Evolutionary conservation across 2,329 filamentous ascomycete genomes (phyloP).

Genomic region (Phymatotrichopsis omnivora): DNA sequence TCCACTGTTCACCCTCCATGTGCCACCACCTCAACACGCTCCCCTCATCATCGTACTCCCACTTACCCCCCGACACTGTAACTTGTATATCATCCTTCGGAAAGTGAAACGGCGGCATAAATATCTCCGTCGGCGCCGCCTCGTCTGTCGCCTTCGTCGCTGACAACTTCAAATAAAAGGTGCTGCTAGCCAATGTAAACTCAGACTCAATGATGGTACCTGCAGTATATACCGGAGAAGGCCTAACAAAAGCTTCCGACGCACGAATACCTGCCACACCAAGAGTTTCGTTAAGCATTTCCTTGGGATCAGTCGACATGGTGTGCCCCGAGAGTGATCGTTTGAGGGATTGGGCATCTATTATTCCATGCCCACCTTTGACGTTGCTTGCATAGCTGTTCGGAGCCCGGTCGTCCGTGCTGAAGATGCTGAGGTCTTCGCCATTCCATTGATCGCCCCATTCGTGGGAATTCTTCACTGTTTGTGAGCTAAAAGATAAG

Average conservation of each 20-base stretch:
- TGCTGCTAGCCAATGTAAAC: conserved; percentile 72
- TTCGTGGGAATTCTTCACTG: conserved; percentile 63
- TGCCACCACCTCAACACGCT: conserved; percentile 92
- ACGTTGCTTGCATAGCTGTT: conserved; percentile 27
- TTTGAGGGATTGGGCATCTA: conserved; percentile 68
- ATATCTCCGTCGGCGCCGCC: conserved; percentile 66
- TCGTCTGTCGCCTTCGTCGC: conserved; percentile 51
- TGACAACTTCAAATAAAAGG: conserved; percentile 61
- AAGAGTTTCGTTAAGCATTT: conserved; percentile 32
- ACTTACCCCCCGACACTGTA: conserved; percentile 74
- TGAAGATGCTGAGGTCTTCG: conserved; percentile 87
- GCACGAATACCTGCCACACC: conserved; percentile 64
- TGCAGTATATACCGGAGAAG: conserved; percentile 64
- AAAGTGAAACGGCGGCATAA: conserved; percentile 87
- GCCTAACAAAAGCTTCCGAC: conserved; percentile 85
- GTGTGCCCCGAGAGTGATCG: conserved; percentile 57
- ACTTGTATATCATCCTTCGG: conserved; percentile 62
- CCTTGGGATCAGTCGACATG: conserved; percentile 33
- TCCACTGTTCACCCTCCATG: conserved; percentile 66
- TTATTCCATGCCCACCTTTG: conserved; percentile 42
- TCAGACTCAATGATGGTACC: conserved; percentile 61
- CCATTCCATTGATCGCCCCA: conserved; percentile 96
- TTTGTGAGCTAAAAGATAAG: no score
- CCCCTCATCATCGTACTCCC: conserved; percentile 72
- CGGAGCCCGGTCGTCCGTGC: conserved; percentile 58